Conservation (phyloP, 2,329 filamentous ascomycete species). For the Pseudodiploospora longispora region DNA sequence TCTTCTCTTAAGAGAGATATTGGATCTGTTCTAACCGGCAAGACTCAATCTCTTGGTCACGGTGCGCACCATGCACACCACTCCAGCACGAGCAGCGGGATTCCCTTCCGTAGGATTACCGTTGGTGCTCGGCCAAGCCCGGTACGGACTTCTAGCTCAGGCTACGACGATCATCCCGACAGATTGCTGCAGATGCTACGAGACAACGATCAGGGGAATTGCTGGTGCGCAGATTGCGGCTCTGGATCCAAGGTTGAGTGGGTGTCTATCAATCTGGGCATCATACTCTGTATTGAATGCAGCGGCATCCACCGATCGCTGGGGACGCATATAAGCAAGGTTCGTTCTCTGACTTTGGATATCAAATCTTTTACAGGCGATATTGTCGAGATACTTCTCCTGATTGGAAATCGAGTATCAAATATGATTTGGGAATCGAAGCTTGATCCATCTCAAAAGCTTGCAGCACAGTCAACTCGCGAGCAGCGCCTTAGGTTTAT, state of each 20-base stretch:
- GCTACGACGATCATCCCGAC: conserved; percentile 73
- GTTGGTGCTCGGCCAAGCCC: conserved; percentile 80
- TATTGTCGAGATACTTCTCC: conserved; percentile 86
- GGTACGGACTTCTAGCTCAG: conserved; percentile 59
- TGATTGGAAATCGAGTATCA: conserved; percentile 87
- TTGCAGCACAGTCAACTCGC: conserved; percentile 66
- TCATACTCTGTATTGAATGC: conserved; percentile 95
- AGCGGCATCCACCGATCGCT: conserved; percentile 94
- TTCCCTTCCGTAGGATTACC: conserved; percentile 77
- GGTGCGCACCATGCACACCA: conserved; percentile 43
- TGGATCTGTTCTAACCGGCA: conserved; percentile 85
- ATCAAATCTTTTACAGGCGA: conserved; percentile 95
- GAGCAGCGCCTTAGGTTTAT: conserved; percentile 94
- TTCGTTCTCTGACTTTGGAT: conserved; percentile 89
- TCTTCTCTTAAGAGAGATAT: conserved; percentile 72
- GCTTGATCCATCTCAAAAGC: conserved; percentile 67
- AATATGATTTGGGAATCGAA: conserved; percentile 96
- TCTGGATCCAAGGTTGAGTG: conserved; percentile 91
- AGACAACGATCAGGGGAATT: conserved; percentile 86
- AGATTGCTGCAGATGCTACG: conserved; percentile 80
- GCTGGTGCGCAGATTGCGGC: conserved; percentile 88
- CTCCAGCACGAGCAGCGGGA: conserved; percentile 36
- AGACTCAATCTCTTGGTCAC: conserved; percentile 64
- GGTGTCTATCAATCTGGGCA: conserved; percentile 96
- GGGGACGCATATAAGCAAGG: conserved; percentile 95